Conservation (phyloP, 345 rosid genomes). For the Kandelia obovata region DNA sequence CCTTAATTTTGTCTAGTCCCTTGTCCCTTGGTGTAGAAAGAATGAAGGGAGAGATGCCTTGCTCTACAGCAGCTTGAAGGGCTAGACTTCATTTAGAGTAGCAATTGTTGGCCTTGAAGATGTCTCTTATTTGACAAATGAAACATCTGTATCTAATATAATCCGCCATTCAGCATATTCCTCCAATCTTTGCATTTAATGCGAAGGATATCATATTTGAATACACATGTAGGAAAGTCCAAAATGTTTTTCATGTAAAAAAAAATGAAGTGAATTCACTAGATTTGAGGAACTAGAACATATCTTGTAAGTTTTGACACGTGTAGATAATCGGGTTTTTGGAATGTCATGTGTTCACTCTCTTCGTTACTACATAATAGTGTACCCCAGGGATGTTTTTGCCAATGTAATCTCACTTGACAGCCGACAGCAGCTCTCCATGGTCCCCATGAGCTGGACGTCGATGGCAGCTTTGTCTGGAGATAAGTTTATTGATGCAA, state of each 20-base stretch:
- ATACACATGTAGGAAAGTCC: conserved; percentile 25
- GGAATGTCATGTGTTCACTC: background rate
- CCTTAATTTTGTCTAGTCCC: background rate
- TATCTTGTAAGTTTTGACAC: background rate
- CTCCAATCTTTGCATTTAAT: conserved; percentile 22
- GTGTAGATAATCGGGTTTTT: conserved; percentile 6
- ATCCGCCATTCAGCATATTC: conserved; percentile 19
- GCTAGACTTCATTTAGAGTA: conserved; percentile 57
- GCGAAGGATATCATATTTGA: conserved; percentile 11
- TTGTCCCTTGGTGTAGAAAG: conserved; percentile 54
- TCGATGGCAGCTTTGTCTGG: too few relatives aligned
- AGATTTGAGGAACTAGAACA: conserved; percentile 18
- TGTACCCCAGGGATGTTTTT: too few relatives aligned
- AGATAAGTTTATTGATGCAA: background rate
- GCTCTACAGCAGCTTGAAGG: conserved; percentile 83
- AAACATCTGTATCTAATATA: background rate
- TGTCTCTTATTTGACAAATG: background rate
- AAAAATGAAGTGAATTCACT: conserved; percentile 25
- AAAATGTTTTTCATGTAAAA: conserved; percentile 11
- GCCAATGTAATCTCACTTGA: too few relatives aligned
- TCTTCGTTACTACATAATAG: too few relatives aligned
- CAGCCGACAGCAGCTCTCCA: too few relatives aligned
- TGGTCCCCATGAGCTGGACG: too few relatives aligned
- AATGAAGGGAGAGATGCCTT: conserved; percentile 89
- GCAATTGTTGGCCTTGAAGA: conserved; percentile 1